Evolutionary conservation across 768 basidiomycete genomes (phyloP).

Genomic region (Cystofilobasidium capitatum): DNA sequence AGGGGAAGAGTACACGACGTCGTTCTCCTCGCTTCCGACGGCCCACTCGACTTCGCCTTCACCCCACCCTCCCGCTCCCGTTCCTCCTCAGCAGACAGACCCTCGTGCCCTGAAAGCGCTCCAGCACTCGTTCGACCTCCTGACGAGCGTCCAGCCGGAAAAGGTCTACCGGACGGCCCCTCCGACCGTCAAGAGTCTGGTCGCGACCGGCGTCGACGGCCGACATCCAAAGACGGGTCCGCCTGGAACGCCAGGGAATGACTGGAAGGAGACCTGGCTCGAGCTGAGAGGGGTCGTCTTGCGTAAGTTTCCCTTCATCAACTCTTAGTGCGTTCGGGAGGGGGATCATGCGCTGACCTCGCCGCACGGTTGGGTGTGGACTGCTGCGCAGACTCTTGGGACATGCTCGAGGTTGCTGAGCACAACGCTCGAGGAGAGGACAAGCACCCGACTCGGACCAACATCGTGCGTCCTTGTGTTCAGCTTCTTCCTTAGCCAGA

Average conservation of each 20-base stretch:
- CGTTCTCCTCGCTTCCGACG: not conserved
- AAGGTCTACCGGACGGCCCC: conserved; percentile 25
- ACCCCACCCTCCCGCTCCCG: not conserved
- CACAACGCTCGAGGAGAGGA: conserved; percentile 40
- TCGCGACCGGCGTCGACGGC: conserved; percentile 20
- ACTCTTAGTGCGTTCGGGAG: not conserved
- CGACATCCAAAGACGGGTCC: conserved; percentile 33
- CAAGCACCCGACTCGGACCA: conserved; percentile 41
- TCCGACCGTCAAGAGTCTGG: conserved; percentile 17
- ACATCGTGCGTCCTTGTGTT: conserved; percentile 27
- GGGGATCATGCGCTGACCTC: not conserved
- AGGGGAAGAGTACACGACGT: not conserved
- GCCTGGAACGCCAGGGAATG: conserved; percentile 38
- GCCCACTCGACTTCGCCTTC: not conserved
- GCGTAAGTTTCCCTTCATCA: conserved; percentile 29
- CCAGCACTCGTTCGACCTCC: conserved; percentile 22
- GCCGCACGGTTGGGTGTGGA: not conserved
- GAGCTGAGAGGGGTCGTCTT: conserved; percentile 40
- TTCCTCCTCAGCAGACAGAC: not conserved
- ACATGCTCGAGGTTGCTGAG: conserved; percentile 40
- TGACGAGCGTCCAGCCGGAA: conserved; percentile 19
- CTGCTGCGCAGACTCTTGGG: conserved; percentile 35
- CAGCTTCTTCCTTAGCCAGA: not conserved
- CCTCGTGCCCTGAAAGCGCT: not conserved
- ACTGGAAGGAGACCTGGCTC: conserved; percentile 41